Conservation (phyloP, 2,329 filamentous ascomycete genomes). For the Fusarium brevicatenulatum region DNA sequence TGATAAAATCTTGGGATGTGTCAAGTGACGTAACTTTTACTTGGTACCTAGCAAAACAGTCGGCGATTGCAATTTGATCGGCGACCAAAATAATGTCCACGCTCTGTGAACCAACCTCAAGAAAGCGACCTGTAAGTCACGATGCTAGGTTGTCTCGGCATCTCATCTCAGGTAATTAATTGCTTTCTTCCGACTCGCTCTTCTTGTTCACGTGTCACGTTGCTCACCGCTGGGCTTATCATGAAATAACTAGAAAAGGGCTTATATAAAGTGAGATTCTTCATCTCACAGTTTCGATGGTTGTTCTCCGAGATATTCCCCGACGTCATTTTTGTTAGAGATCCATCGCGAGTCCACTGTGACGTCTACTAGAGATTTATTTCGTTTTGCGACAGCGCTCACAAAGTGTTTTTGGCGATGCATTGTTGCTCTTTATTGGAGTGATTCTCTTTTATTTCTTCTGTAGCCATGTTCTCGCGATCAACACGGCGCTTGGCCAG, state of each 20-base stretch:
- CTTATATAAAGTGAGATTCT: constrained; percentile 18
- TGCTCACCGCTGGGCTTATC: constrained; percentile 26
- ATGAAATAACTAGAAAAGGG: not conserved
- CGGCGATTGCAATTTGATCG: constrained; percentile 31
- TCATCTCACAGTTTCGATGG: constrained; percentile 3
- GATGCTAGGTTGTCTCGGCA: constrained; percentile 35
- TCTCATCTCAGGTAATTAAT: not conserved
- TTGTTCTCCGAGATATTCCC: constrained; percentile 28
- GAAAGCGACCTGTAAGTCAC: constrained; percentile 13
- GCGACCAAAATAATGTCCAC: constrained; percentile 8
- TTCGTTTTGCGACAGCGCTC: not conserved
- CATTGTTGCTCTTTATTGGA: constrained; percentile 1
- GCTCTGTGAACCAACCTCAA: not conserved
- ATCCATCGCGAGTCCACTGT: constrained; percentile 18
- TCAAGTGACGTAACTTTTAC: constrained; percentile 30
- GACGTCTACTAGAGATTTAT: constrained; percentile 10
- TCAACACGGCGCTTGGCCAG: constrained; percentile 23
- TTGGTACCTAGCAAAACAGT: constrained; percentile 20
- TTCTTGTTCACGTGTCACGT: constrained; percentile 26
- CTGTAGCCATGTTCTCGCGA: constrained; percentile 29
- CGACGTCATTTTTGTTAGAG: constrained; percentile 21
- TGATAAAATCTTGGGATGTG: rapidly evolving
- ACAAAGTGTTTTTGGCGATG: constrained; percentile 19
- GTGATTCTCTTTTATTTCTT: not conserved
- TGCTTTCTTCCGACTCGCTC: not conserved